Conservation (phyloP, 805 yeast genomes). For the Saturnispora sanitii region DNA sequence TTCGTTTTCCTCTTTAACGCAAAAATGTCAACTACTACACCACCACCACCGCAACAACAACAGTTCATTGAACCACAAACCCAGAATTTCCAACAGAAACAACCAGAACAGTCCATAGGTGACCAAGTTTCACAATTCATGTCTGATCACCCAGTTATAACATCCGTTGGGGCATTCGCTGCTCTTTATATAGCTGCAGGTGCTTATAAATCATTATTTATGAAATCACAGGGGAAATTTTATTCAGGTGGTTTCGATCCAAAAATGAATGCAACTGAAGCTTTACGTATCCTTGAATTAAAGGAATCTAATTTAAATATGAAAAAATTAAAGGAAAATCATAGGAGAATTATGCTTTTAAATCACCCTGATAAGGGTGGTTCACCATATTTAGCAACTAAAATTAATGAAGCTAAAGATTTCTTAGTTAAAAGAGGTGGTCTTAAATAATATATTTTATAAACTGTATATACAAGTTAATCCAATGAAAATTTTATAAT, state of each 20-base stretch:
- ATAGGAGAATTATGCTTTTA: constrained; percentile 73
- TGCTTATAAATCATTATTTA: constrained; percentile 51
- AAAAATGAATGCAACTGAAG: constrained; percentile 88
- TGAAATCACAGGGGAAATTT: constrained; percentile 58
- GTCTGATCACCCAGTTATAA: constrained; percentile 68
- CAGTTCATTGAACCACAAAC: not conserved
- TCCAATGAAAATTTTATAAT: not conserved
- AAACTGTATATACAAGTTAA: constrained; percentile 8
- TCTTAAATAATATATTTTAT: constrained; percentile 17
- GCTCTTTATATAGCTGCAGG: constrained; percentile 59
- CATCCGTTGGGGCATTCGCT: constrained; percentile 61
- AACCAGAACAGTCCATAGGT: not conserved
- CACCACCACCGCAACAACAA: not conserved
- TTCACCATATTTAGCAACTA: constrained; percentile 78
- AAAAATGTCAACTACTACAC: not conserved
- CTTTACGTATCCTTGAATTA: constrained; percentile 71
- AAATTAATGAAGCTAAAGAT: constrained; percentile 88
- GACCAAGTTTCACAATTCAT: constrained; percentile 49
- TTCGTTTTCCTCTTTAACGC: not conserved
- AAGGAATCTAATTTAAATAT: constrained; percentile 55
- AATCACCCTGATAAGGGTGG: constrained; percentile 97
- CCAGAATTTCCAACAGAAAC: constrained; percentile 1
- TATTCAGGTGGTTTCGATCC: constrained; percentile 82
- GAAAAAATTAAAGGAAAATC: constrained; percentile 64
- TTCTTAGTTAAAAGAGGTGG: constrained; percentile 59